Evolutionary conservation across 805 yeast species (phyloP).

Genomic region (Starmerella davenportii): DNA sequence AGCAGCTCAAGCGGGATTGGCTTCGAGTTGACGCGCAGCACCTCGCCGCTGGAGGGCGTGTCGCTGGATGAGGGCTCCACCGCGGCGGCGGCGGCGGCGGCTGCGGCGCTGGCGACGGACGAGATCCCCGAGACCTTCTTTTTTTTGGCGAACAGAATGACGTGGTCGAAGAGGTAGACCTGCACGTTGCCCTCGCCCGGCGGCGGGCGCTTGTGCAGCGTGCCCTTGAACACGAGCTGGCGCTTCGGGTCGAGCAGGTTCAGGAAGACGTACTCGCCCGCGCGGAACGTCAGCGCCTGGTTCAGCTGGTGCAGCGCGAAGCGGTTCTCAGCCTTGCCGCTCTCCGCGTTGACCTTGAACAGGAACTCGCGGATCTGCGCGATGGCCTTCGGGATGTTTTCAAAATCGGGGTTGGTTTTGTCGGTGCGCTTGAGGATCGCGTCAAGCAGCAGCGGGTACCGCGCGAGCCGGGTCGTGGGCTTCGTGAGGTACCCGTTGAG

Average conservation of each 20-base stretch:
- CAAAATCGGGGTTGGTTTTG: conserved; percentile 56
- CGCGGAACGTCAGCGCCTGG: conserved; percentile 63
- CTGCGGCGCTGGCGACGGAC: conserved; percentile 12
- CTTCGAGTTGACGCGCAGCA: conserved; percentile 73
- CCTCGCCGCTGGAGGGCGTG: conserved; percentile 37
- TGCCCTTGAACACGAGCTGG: conserved; percentile 60
- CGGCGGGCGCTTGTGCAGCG: conserved; percentile 52
- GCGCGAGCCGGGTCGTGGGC: conserved; percentile 89
- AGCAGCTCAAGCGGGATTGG: conserved; percentile 69
- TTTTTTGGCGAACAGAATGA: conserved; percentile 64
- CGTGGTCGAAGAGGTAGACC: conserved; percentile 74
- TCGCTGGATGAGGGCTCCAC: conserved; percentile 13
- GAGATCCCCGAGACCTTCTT: conserved; percentile 55
- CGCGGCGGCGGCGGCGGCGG: conserved; percentile 15
- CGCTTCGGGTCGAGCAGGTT: conserved; percentile 69
- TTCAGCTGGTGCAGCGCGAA: conserved; percentile 74
- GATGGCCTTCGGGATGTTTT: conserved; percentile 51
- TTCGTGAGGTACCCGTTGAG: conserved; percentile 83
- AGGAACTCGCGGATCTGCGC: conserved; percentile 59
- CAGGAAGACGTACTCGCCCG: conserved; percentile 72
- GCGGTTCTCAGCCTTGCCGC: conserved; percentile 87
- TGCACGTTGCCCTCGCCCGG: conserved; percentile 58
- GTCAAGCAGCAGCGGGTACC: conserved; percentile 70
- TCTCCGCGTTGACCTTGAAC: conserved; percentile 62
- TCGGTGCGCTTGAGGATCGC: conserved; percentile 71